phyloP scores from a whole-genome alignment of 148 eudicot species.

The Rhododendron vialii region DNA sequence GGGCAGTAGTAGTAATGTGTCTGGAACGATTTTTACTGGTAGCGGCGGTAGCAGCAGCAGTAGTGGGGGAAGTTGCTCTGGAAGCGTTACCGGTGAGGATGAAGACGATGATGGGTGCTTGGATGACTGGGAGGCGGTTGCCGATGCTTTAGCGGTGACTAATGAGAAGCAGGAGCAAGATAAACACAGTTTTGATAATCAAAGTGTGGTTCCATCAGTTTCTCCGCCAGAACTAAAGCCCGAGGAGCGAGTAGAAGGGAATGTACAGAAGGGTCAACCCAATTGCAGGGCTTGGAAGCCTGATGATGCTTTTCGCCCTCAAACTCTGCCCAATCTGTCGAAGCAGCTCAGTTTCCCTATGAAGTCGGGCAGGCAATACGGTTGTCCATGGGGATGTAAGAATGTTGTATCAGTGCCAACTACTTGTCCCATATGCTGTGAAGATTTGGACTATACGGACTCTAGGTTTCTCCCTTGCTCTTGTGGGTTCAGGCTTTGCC shows the following conservation, averaged over 20 bases:
- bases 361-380: conserved; percentile 38
- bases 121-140: conserved; percentile 95
- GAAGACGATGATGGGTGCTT: conserved; percentile 76
- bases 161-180: conserved; percentile 35
- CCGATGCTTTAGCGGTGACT: conserved; percentile 67
- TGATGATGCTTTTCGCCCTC: conserved; percentile 85
- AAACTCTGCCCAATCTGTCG: conserved; percentile 67
- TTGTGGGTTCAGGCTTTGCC: conserved; percentile 89
- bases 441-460: conserved; percentile 84
- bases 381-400: conserved; percentile 48
- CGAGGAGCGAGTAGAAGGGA: conserved; percentile 22
- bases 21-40: conserved; percentile 44
- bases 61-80: conserved; percentile 53
- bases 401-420: conserved; percentile 36
- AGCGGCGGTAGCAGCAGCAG: conserved; percentile 45
- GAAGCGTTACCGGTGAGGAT: conserved; percentile 60
- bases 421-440: conserved; percentile 82
- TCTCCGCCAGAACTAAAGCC: conserved; percentile 10
- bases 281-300: conserved; percentile 66
- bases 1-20: conserved; percentile 36
- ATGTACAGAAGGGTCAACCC: conserved; percentile 21
- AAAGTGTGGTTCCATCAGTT: conserved; percentile 11
- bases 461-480: conserved; percentile 80
- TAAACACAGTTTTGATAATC: conserved; percentile 16
- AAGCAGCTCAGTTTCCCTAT: conserved; percentile 73